These are phyloP conservation scores for Ogataea salicorniae DNA, from an alignment of 805 yeast genomes.

Conservation along the genomic window DNA sequence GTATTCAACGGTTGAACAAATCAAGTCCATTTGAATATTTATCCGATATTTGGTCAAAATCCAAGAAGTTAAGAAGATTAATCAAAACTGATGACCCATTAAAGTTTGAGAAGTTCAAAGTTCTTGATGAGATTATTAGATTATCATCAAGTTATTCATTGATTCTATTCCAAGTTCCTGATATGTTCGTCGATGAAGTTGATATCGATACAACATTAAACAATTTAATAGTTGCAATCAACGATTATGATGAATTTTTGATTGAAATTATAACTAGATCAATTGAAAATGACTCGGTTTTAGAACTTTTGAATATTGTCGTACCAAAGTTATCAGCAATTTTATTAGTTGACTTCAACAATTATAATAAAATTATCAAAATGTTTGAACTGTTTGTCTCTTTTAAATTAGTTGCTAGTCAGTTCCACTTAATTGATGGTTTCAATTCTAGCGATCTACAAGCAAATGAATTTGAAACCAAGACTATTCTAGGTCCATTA, in stretches of 20 bases:
- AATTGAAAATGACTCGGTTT: slow-evolving; percentile 58
- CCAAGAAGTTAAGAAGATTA: slow-evolving; percentile 38
- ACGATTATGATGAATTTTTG: slow-evolving; percentile 40
- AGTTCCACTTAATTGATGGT: slow-evolving; percentile 51
- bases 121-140: slow-evolving; percentile 45
- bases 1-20: slow-evolving; percentile 25
- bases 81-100: slow-evolving; percentile 37
- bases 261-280: slow-evolving; percentile 53
- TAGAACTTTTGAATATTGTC: slow-evolving; percentile 54
- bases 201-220: slow-evolving; percentile 26
- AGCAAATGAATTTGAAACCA: slow-evolving; percentile 51
- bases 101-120: slow-evolving; percentile 31
- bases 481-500: slow-evolving; percentile 72
- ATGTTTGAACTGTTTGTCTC: slow-evolving; percentile 53
- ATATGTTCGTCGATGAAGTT: slow-evolving; percentile 45
- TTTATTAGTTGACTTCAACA: slow-evolving; percentile 17
- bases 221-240: slow-evolving; percentile 22
- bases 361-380: slow-evolving; percentile 47
- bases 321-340: slow-evolving; percentile 39
- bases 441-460: slow-evolving; percentile 45
- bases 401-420: slow-evolving; percentile 56
- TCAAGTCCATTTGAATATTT: slow-evolving; percentile 42
- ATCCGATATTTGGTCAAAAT: slow-evolving; percentile 38
- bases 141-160: slow-evolving; percentile 58
- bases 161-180: slow-evolving; percentile 65